Conservation (phyloP, 768 basidiomycete genomes). For the Cystobasidium tubakii region DNA sequence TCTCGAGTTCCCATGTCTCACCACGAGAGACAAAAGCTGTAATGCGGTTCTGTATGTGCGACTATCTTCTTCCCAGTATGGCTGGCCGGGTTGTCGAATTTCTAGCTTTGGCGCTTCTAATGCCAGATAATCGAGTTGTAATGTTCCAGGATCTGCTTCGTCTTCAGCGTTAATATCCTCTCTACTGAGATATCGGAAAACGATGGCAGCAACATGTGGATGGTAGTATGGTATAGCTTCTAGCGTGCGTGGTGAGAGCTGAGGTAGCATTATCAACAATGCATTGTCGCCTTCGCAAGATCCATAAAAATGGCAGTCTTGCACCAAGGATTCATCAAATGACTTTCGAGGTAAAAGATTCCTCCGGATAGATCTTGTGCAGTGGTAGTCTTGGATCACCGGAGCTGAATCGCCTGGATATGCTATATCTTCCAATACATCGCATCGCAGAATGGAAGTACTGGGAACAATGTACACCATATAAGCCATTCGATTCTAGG, state of each 20-base stretch:
- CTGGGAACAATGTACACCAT: background rate
- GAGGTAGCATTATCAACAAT: conserved; percentile 15
- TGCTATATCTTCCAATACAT: background rate
- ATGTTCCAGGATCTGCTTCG: background rate
- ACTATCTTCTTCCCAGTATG: conserved; percentile 43
- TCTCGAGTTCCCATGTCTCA: conserved; percentile 78
- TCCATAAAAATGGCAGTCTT: conserved; percentile 21
- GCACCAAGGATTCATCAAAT: background rate
- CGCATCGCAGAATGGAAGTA: conserved; percentile 31
- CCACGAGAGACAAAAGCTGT: conserved; percentile 70
- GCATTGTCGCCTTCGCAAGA: background rate
- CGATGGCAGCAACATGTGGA: conserved; percentile 70
- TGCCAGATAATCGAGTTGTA: conserved; percentile 1
- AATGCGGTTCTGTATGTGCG: conserved; percentile 75
- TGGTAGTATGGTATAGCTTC: conserved; percentile 77
- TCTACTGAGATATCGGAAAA: conserved; percentile 60
- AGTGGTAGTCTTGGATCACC: background rate
- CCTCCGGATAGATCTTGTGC: conserved; percentile 5
- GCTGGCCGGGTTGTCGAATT: background rate
- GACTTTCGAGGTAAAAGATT: conserved; percentile 15
- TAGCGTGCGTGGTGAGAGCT: conserved; percentile 46
- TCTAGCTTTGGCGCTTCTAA: background rate
- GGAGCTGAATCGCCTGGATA: background rate
- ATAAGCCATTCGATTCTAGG: background rate
- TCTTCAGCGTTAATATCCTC: background rate